These are phyloP conservation scores for Kwoniella sp. DNA, from an alignment of 768 basidiomycete genomes.

Conservation along the genomic window DNA sequence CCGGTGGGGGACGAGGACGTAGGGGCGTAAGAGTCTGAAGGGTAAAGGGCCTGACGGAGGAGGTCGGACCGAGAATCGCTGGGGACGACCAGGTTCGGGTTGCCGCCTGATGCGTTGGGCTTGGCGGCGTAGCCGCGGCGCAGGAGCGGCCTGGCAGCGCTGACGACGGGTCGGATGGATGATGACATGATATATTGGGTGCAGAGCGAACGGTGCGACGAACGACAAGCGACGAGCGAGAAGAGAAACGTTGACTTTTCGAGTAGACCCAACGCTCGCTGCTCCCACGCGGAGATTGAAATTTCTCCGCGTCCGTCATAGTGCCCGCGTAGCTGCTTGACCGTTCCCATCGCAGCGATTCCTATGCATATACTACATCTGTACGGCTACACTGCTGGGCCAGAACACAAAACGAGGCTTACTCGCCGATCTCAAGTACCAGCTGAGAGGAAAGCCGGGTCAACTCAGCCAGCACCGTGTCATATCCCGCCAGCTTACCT, in stretches of 20 bases:
- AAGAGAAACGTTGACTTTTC: too few species aligned
- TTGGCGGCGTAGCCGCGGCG: slow-evolving; percentile 10
- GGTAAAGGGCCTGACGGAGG: slow-evolving; percentile 76
- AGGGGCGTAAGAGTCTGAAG: slow-evolving; percentile 59
- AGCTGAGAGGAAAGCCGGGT: slow-evolving; percentile 27
- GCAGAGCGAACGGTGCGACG: too few species aligned
- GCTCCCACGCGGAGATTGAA: background rate
- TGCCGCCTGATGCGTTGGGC: slow-evolving; percentile 4
- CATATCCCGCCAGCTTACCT: slow-evolving; percentile 44
- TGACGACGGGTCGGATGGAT: background rate
- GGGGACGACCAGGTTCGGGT: slow-evolving; percentile 19
- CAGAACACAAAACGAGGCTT: too few species aligned
- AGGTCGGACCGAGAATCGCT: slow-evolving; percentile 53
- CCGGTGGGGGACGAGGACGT: slow-evolving; percentile 67
- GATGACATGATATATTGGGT: too few species aligned
- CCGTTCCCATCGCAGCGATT: too few species aligned
- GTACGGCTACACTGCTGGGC: too few species aligned
- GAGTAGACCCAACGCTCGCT: background rate
- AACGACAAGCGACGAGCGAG: too few species aligned
- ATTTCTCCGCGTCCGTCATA: too few species aligned
- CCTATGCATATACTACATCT: too few species aligned
- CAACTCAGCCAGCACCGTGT: background rate
- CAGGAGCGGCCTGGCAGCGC: background rate
- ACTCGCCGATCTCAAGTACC: slow-evolving; percentile 47
- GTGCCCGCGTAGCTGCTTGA: too few species aligned